Percentiles rank a stretch among this genome's conserved stretches.
phyloP scores from a whole-genome alignment of 2,329 filamentous ascomycete genomes.

The Lojkania enalia region DNA sequence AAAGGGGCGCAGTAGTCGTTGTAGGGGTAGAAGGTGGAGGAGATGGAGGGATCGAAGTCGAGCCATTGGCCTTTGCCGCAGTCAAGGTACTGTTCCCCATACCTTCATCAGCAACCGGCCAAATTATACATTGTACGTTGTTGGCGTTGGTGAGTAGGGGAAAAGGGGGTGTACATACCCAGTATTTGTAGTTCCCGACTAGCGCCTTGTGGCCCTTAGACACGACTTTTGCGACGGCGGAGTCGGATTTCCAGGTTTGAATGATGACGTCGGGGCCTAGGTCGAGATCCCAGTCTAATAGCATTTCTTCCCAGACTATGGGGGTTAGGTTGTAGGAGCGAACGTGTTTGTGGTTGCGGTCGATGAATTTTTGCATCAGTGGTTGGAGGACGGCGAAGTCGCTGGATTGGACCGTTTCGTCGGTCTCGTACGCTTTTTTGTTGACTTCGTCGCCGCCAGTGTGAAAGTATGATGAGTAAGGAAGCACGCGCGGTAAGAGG shows the following conservation, averaged over 20 bases:
- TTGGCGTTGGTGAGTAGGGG: background rate
- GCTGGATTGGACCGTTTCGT: constrained; percentile 69
- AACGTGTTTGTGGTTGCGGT: constrained; percentile 69
- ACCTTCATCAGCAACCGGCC: background rate
- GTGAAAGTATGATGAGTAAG: constrained; percentile 77
- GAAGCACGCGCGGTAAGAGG: constrained; percentile 62
- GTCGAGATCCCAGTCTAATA: constrained; percentile 75
- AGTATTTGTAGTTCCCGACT: constrained; percentile 75
- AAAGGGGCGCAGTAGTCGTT: constrained; percentile 77
- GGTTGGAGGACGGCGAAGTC: constrained; percentile 67
- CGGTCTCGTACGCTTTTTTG: constrained; percentile 71
- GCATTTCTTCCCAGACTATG: constrained; percentile 87
- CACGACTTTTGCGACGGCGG: constrained; percentile 63
- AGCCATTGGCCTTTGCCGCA: constrained; percentile 82
- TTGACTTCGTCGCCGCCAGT: constrained; percentile 89
- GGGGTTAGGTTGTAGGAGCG: constrained; percentile 67
- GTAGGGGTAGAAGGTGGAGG: constrained; percentile 66
- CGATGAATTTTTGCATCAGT: constrained; percentile 76
- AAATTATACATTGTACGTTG: background rate
- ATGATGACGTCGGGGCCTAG: constrained; percentile 72
- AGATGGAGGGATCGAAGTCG: constrained; percentile 63
- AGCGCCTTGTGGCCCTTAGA: constrained; percentile 70
- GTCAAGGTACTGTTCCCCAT: constrained; percentile 68
- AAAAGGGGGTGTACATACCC: constrained; percentile 55
- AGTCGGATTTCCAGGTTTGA: constrained; percentile 74